Conservation (phyloP, 2,329 filamentous ascomycete species). For the Byssothecium circinans region DNA sequence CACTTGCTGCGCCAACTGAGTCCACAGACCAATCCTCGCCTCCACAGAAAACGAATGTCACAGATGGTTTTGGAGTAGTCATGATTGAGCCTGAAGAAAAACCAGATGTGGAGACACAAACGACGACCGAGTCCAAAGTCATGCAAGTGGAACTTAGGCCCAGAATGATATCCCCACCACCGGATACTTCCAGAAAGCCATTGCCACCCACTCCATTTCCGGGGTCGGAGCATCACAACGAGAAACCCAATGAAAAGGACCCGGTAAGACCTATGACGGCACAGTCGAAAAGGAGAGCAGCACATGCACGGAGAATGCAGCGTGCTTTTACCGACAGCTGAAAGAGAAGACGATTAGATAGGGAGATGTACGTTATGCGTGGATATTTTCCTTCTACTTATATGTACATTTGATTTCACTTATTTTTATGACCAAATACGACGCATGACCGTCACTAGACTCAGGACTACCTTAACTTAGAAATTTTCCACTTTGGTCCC, state of each 20-base stretch:
- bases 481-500: no score
- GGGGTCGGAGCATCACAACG: not conserved
- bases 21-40: no score
- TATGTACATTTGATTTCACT: no score
- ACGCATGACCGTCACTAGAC: no score
- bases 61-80: no score
- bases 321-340: constrained; percentile 19
- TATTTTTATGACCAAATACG: no score
- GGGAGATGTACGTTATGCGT: not conserved
- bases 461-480: no score
- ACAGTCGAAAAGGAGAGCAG: constrained; percentile 28
- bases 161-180: not conserved
- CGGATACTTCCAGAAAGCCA: not conserved
- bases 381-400: no score
- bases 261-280: constrained; percentile 17
- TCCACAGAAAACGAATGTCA: no score
- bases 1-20: not conserved
- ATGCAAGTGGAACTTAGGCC: not conserved
- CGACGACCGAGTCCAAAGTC: not conserved
- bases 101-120: no score
- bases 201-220: not conserved
- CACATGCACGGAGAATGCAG: constrained; percentile 30
- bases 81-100: no score
- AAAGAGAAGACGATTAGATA: not conserved
- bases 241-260: not conserved